Base-by-base conservation (phyloP, 2,329 filamentous ascomycete genomes). In the Alternaria angustiovoidea region DNA sequence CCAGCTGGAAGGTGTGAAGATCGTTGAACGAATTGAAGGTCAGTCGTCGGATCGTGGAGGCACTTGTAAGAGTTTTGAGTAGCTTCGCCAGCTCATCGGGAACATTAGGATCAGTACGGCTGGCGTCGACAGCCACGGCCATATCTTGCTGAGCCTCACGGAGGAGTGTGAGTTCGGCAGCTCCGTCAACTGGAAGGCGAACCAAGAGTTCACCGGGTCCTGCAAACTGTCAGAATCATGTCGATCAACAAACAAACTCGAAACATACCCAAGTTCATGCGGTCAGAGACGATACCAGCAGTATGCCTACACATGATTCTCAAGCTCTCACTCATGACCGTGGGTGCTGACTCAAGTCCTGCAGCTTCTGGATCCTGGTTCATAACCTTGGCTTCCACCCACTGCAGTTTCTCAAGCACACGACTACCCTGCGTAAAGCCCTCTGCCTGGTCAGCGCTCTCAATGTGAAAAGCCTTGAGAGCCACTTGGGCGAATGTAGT, bases 271-370 rank as follows among this genome's bases (percentile, higher is more conserved):
- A 96, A 84, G 68, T 96, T 96, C 72, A 97, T 84, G 38, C 93
- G 87, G 78, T 97, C 94, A 2, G 91, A 92, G 16, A 96, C 82
- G 42, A 89, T 92, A 49, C 93, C 92, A 66, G 89, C 88, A 62
- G 90, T 87, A 65, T 91, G 92, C 58, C 93, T 89, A 32, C 92
- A 84, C 54, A 96, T 85, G 18, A 96, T 84, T 28, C 93, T 87
- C 62, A 97, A 81, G 67, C 86, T 87, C 70, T 95, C 90, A 0
- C 92, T 92, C 54, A 94, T 84, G 28, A 96, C 88, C 0, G 91
- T 92, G 2, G 87, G 85, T 1, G 88, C 83, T 34, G 84, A 81
- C 34, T 88, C 87, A 39, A 85, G 81, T 18, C 87, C 85, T 11
- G 80, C 74, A 46, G 80, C 81, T 38, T 81, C 79, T 52, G 87